A percentile compares a stretch with the other conserved stretches of the same genome.
Evolutionary conservation across 2,329 filamentous ascomycete species (phyloP).

Genomic region (Trichoderma hamatum): DNA sequence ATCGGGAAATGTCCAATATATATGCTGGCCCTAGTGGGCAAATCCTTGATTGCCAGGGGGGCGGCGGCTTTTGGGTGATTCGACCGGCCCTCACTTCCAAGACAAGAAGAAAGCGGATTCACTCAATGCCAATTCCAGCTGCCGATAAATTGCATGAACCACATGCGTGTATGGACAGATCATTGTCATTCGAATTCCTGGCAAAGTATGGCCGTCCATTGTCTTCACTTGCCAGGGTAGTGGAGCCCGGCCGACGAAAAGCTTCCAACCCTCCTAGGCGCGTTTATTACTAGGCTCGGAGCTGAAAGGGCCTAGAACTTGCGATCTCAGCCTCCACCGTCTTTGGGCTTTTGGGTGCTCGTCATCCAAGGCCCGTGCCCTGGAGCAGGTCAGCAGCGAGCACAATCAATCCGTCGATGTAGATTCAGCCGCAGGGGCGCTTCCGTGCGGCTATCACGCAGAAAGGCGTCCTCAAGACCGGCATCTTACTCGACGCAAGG

Average conservation of each 20-base stretch:
- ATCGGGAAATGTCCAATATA: slow-evolving; percentile 24
- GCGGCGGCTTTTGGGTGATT: slow-evolving; percentile 1
- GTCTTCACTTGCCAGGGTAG: background rate
- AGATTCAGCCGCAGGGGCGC: slow-evolving; percentile 23
- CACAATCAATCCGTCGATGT: slow-evolving; percentile 7
- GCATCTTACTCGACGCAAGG: slow-evolving; percentile 15
- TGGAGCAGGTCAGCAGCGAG: background rate
- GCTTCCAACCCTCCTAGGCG: background rate
- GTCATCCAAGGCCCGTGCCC: slow-evolving; percentile 14
- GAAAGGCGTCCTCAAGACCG: background rate
- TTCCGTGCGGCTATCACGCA: slow-evolving; percentile 11
- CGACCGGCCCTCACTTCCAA: background rate
- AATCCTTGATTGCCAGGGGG: slow-evolving; percentile 15
- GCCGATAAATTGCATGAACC: background rate
- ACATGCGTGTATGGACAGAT: background rate
- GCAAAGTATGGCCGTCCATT: background rate
- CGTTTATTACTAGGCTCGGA: background rate
- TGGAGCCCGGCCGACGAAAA: background rate
- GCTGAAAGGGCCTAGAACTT: slow-evolving; percentile 22
- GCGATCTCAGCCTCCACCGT: slow-evolving; percentile 16
- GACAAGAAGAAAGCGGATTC: slow-evolving; percentile 7
- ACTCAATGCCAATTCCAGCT: background rate
- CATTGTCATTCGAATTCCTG: background rate
- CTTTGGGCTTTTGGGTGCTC: background rate
- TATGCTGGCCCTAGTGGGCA: slow-evolving; percentile 10